Percentiles rank a stretch among this genome's conserved stretches.
phyloP scores from a whole-genome alignment of 1,139 yeast species.

The Arxiozyma slooffiae region DNA sequence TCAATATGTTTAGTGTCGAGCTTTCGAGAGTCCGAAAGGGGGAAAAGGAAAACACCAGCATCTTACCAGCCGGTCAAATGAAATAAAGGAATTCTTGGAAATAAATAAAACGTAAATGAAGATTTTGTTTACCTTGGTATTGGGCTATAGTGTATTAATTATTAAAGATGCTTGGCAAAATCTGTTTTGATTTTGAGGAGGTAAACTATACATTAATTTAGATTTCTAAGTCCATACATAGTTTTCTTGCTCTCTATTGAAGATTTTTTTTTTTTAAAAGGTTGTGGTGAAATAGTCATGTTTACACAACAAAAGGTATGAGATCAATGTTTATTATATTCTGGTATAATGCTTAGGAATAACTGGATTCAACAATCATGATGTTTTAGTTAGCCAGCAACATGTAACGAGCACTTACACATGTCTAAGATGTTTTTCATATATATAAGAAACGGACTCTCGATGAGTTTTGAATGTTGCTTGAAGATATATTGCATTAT shows the following conservation, averaged over 20 bases:
- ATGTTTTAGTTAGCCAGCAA: neutral
- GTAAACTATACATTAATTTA: too few species aligned
- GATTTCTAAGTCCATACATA: neutral
- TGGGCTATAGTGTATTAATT: neutral
- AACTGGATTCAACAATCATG: too few species aligned
- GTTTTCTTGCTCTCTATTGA: neutral
- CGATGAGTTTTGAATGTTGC: too few species aligned
- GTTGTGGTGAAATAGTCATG: neutral
- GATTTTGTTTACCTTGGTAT: neutral
- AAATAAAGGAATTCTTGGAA: neutral
- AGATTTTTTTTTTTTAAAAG: too few species aligned
- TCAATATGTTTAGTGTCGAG: neutral
- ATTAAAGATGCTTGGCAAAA: neutral
- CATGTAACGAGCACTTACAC: neutral
- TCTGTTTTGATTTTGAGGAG: neutral
- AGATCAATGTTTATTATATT: neutral
- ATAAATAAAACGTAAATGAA: neutral
- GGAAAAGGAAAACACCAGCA: slow-evolving; percentile 1
- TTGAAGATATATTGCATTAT: too few species aligned
- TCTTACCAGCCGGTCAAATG: neutral
- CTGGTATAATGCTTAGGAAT: neutral
- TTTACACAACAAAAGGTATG: neutral
- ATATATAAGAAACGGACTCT: neutral
- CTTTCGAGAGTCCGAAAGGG: neutral
- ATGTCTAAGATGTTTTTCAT: neutral